Percentiles rank a stretch among this genome's conserved stretches.
phyloP scores from a whole-genome alignment of 108 stramenopile species.

The Seminavis robusta region DNA sequence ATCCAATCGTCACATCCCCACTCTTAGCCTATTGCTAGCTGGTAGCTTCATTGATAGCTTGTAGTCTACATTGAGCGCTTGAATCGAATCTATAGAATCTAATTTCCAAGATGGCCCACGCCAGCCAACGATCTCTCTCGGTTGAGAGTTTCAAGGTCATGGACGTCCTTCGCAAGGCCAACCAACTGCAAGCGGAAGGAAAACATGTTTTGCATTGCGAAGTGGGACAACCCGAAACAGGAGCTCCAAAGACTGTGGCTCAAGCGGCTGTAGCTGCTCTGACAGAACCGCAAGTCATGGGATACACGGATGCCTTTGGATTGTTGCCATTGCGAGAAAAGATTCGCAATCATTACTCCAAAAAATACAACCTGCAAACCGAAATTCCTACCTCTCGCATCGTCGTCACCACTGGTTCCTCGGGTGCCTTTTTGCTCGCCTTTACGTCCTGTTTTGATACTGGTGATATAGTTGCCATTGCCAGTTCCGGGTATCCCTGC shows the following conservation, averaged over 20 bases:
- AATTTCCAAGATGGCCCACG: too few relatives aligned
- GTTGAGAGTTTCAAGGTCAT: constrained; percentile 89
- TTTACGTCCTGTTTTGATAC: constrained; percentile 87
- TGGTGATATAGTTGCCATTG: constrained; percentile 81
- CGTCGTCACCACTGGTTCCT: constrained; percentile 86
- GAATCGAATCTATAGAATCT: too few relatives aligned
- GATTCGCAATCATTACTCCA: constrained; percentile 65
- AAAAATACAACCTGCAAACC: constrained; percentile 39
- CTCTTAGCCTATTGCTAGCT: too few relatives aligned
- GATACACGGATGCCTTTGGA: constrained; percentile 92
- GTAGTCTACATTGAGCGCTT: too few relatives aligned
- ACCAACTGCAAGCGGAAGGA: constrained; percentile 65
- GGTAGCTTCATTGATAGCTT: too few relatives aligned
- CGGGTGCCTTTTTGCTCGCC: constrained; percentile 84
- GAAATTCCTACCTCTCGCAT: constrained; percentile 44
- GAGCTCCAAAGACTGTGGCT: constrained; percentile 72
- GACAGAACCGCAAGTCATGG: constrained; percentile 43
- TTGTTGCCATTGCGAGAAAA: constrained; percentile 56
- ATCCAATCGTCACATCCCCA: neutral
- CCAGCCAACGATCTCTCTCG: constrained; percentile 33
- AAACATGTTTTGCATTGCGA: constrained; percentile 73
- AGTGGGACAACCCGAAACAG: constrained; percentile 87
- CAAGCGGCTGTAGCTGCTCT: constrained; percentile 66
- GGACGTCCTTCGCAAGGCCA: constrained; percentile 82
- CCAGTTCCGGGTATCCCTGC: constrained; percentile 86